Evolutionary conservation across 176 grass and related monocot genomes (phyloP), one percentile per base, ranked within the genome.

Genomic region (Aegilops sharonensis): DNA sequence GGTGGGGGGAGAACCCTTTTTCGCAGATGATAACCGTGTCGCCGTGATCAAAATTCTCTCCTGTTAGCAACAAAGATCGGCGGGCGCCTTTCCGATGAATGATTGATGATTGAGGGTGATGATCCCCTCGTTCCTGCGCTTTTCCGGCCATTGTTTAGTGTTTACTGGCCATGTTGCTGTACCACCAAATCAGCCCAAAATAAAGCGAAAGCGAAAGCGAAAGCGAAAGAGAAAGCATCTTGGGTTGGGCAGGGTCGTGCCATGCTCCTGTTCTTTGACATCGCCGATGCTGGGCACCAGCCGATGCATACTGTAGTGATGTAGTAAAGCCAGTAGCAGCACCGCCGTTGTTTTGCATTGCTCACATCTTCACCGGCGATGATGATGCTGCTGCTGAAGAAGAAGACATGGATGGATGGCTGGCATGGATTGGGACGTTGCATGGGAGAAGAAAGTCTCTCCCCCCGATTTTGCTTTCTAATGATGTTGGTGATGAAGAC

Each of bases 61-160:
- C 11, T 45, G 40, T 66, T 25, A 91, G 84, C 85, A 84, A 91
- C 87, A 57, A 72, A 82, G 84, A 77, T 80, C 62, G 48, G 79
- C 70, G 79, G 36, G 79, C 71, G 56, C 42, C 89, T 91, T 90
- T 90, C 52, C 40, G 47, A 37, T 84, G 36, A 85, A 82, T 85
- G 81, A 78, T 27, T 8, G 32, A 82, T 85, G 81, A 78, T 27
- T 8, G 32, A 65, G 2, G 63, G 13, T 1, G 62, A 78, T 56
- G 70, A 64, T 5, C 59, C 59, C 23, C 61, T 35, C 8, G 12
- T 12, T 24, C 10, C 1, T 11, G 61, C 20, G 25, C 83, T 68
- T 85, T 75, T 69, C 54, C 18, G 2, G 25, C 30, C 5, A 12
- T 65, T 78, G 30, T 54, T 59, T 70, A 25, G 3, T 39, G 3